Evolutionary conservation across 73 alveolate genomes (phyloP).

Genomic region (Breviolum minutum): DNA sequence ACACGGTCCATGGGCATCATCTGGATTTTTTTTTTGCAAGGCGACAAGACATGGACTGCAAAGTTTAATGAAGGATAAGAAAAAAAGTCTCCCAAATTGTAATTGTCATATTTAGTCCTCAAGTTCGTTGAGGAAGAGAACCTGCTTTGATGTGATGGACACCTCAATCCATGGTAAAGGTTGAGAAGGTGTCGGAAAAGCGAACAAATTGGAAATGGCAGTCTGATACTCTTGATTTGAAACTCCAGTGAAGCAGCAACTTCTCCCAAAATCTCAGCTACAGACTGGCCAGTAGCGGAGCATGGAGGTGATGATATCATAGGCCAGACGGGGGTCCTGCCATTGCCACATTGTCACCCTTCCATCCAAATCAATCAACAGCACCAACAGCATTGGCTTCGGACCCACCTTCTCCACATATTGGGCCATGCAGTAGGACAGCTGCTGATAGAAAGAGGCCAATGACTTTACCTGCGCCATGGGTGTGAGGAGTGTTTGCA

Average conservation of each 20-base stretch:
- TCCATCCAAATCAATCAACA: not conserved
- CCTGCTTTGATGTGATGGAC: constrained; percentile 97
- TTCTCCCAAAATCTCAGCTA: not conserved
- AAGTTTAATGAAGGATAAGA: too few species aligned
- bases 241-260: not conserved
- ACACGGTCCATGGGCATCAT: too few species aligned
- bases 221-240: too few species aligned
- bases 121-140: constrained; percentile 97
- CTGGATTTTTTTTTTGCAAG: too few species aligned
- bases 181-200: not conserved
- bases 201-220: not conserved
- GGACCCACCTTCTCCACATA: constrained; percentile 72
- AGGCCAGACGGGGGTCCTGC: constrained; percentile 91
- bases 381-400: not conserved
- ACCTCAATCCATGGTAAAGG: constrained; percentile 23
- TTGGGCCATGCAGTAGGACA: constrained; percentile 96
- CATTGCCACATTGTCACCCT: not conserved
- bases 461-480: constrained; percentile 79
- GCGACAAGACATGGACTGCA: too few species aligned
- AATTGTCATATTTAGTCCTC: constrained; percentile 94
- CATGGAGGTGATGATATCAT: constrained; percentile 96
- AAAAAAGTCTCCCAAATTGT: too few species aligned
- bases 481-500: too few species aligned
- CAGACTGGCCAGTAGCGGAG: constrained; percentile 97
- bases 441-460: constrained; percentile 96